A percentile compares a stretch with the other conserved stretches of the same genome.
These are phyloP conservation scores for Trichoderma polysporum DNA, from an alignment of 2,329 filamentous ascomycete species.

Conservation along the genomic window DNA sequence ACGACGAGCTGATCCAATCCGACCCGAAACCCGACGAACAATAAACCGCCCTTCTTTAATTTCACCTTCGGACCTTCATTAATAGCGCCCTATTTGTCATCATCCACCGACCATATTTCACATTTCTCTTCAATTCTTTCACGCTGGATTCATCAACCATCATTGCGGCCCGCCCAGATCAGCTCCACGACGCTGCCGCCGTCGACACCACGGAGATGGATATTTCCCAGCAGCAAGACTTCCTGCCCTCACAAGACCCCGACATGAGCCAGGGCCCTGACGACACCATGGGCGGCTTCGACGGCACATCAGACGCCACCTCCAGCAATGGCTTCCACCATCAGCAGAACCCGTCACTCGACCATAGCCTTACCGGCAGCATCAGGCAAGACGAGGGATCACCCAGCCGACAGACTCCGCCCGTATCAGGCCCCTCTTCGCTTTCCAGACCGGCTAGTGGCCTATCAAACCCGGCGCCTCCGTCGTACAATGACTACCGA, in stretches of 20 bases:
- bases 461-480: constrained; percentile 46
- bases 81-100: constrained; percentile 10
- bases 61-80: background rate
- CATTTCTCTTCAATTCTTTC: constrained; percentile 28
- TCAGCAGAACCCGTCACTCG: constrained; percentile 50
- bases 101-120: constrained; percentile 18
- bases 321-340: constrained; percentile 40
- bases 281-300: constrained; percentile 51
- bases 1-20: constrained; percentile 24
- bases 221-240: constrained; percentile 18
- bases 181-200: constrained; percentile 38
- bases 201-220: constrained; percentile 52
- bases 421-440: constrained; percentile 43
- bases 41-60: background rate
- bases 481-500: constrained; percentile 46
- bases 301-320: constrained; percentile 46
- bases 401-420: constrained; percentile 47
- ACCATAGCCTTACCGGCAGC: constrained; percentile 45
- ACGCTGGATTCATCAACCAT: constrained; percentile 54
- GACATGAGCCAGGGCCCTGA: constrained; percentile 32
- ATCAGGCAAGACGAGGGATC: constrained; percentile 46
- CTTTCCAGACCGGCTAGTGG: constrained; percentile 57
- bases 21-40: background rate
- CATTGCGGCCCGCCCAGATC: constrained; percentile 27
- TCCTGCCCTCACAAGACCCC: constrained; percentile 3